These are phyloP conservation scores for Tephrocybe sp. DNA, from an alignment of 768 basidiomycete genomes.

Conservation along the genomic window DNA sequence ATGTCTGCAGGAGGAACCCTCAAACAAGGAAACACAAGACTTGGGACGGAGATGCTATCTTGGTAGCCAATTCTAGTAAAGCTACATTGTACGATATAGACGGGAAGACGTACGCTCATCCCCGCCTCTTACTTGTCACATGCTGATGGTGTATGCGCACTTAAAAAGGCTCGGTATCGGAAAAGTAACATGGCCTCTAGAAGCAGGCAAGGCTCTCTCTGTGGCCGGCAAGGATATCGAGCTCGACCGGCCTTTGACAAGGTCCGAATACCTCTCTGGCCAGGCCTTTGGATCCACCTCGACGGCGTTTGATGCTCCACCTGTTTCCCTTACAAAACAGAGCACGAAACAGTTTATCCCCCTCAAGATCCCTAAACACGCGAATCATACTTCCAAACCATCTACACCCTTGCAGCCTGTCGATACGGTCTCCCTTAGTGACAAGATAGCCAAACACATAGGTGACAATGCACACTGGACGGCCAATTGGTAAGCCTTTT, in stretches of 20 bases:
- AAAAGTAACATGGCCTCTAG: constrained; percentile 41
- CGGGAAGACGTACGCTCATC: constrained; percentile 57
- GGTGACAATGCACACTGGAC: constrained; percentile 53
- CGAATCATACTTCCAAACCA: not conserved
- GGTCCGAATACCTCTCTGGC: constrained; percentile 61
- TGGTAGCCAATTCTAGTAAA: constrained; percentile 47
- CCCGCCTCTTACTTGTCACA: not conserved
- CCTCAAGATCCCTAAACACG: constrained; percentile 26
- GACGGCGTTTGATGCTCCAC: not conserved
- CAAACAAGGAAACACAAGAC: constrained; percentile 86
- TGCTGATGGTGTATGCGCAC: not conserved
- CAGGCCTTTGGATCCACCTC: constrained; percentile 49
- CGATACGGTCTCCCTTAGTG: constrained; percentile 25
- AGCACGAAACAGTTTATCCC: constrained; percentile 20
- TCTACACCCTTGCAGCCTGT: constrained; percentile 38
- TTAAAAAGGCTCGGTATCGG: constrained; percentile 50
- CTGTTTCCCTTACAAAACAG: not conserved
- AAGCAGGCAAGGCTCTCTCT: constrained; percentile 34
- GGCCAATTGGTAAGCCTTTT: constrained; percentile 56
- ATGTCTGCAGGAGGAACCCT: constrained; percentile 55
- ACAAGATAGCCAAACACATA: constrained; percentile 15
- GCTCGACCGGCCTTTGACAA: constrained; percentile 57
- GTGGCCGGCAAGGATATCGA: constrained; percentile 63
- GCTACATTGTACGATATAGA: constrained; percentile 61
- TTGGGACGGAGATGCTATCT: constrained; percentile 84